phyloP scores from a whole-genome alignment of 805 yeast genomes.

The Scheffersomyces amazonensis region DNA sequence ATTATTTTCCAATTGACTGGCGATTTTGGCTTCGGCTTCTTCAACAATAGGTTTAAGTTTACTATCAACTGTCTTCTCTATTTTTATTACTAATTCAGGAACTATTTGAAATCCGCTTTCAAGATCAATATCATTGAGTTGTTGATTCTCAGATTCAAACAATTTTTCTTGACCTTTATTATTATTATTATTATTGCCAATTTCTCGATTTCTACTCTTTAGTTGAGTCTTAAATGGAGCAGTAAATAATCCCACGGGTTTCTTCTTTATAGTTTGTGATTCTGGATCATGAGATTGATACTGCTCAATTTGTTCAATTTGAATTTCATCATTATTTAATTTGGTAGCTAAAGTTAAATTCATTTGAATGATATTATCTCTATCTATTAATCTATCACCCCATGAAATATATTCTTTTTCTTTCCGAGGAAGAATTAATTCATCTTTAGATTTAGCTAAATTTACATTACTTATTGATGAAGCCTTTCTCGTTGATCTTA shows the following conservation, averaged over 20 bases:
- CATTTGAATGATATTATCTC: conserved; percentile 26
- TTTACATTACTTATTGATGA: conserved; percentile 37
- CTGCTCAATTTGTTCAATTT: conserved; percentile 14
- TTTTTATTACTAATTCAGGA: conserved; percentile 21
- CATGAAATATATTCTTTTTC: conserved; percentile 33
- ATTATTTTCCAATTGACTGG: conserved; percentile 1
- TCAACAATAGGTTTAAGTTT: conserved; percentile 19
- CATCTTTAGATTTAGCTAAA: conserved; percentile 36
- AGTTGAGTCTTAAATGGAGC: conserved; percentile 25
- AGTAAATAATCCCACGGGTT: conserved; percentile 12
- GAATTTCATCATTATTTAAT: conserved; percentile 13
- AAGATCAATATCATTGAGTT: conserved; percentile 1
- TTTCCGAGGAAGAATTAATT: conserved; percentile 28
- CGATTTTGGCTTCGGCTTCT: conserved; percentile 10
- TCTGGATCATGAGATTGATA: background rate
- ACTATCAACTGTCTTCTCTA: conserved; percentile 17
- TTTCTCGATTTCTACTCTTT: conserved; percentile 6
- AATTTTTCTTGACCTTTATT: conserved; percentile 1
- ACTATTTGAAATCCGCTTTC: conserved; percentile 19
- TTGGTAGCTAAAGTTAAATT: conserved; percentile 17
- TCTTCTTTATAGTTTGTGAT: background rate
- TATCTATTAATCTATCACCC: conserved; percentile 28
- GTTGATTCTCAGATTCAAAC: too few species aligned
- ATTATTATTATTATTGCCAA: background rate
- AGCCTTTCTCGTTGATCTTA: conserved; percentile 56